Evolutionary conservation across 176 grass and related monocot species (phyloP), one percentile per base, ranked within the genome.

Genomic region (Raddia guianensis): DNA sequence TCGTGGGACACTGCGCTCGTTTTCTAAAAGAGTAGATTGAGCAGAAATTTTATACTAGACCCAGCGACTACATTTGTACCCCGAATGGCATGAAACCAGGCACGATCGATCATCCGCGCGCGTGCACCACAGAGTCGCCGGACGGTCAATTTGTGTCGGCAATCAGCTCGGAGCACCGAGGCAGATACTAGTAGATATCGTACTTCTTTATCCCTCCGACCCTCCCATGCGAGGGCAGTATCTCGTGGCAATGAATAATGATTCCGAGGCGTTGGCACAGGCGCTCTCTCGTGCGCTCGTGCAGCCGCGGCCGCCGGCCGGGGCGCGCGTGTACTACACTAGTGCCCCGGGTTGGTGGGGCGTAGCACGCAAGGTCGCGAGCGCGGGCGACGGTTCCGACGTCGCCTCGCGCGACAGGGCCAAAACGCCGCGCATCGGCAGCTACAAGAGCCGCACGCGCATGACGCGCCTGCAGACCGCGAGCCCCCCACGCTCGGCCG

Each of bases 341-440:
- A 37, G 43, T 80, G 61, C 51, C 12, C 10, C 18, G 14, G 75
- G 74, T 69, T 21, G 81, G 75, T 80, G 75, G 3, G 7, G 55
- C 55, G 65, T 70, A 63, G 47, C 72, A 76, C 13, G 55, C 71
- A n/a, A 55, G 48, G 21, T 57, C 7, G 60, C 37, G 2, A 40
- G 37, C 37, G 37, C 37, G 37, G 3, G 37, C 19, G 87, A 69
- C 63, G 77, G 87, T 85, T 89, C 72, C 78, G 1, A 77, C 83
- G 87, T 89, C 87, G 78, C 60, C 15, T 89, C 83, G 66, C 50
- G 43, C 55, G 7, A 67, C 68, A 58, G 15, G 49, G 76, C 64
- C 11, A 49, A 40, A 21, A n/a, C 42, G n/a, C 62, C 42, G n/a
- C 62, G 66, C 18, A 11, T 71, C 66, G 3, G 10, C 16, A 6